A percentile compares a stretch with the other conserved stretches of the same genome.
These are phyloP conservation scores for Malus orientalis DNA, from an alignment of 306 rosid genomes.

Conservation along the genomic window DNA sequence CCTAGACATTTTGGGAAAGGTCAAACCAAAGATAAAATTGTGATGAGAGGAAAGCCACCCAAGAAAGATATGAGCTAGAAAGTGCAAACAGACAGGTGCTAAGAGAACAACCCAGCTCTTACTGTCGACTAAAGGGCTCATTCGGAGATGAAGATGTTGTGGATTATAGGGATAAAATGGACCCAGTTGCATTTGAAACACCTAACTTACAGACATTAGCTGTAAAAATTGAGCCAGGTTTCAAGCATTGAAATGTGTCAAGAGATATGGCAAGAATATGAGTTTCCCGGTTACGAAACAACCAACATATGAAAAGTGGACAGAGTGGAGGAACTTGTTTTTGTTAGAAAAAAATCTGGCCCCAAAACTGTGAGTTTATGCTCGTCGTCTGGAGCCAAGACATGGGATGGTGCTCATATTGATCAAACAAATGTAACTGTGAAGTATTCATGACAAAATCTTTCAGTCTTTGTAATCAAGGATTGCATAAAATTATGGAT, in stretches of 20 bases:
- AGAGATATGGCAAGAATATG: conserved; percentile 33
- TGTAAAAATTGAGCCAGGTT: conserved; percentile 52
- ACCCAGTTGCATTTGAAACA: conserved; percentile 37
- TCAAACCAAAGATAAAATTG: conserved; percentile 42
- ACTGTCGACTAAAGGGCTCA: conserved; percentile 41
- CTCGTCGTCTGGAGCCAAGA: conserved; percentile 9
- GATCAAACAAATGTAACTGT: conserved; percentile 16
- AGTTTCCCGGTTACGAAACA: conserved; percentile 20
- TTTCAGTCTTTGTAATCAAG: neutral
- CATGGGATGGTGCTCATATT: conserved; percentile 14
- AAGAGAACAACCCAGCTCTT: conserved; percentile 55
- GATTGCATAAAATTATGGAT: neutral
- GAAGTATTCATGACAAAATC: conserved; percentile 16
- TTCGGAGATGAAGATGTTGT: conserved; percentile 45
- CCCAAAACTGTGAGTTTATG: neutral
- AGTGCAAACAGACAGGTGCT: conserved; percentile 27
- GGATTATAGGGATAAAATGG: conserved; percentile 42
- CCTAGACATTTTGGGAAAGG: conserved; percentile 46
- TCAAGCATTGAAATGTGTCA: conserved; percentile 44
- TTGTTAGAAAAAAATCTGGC: conserved; percentile 35
- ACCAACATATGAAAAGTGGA: conserved; percentile 21
- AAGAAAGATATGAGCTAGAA: conserved; percentile 42
- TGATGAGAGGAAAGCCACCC: conserved; percentile 48
- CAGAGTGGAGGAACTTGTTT: conserved; percentile 37
- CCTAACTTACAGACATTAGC: conserved; percentile 44